These are phyloP conservation scores for Berkeleyomyces basicola DNA, from an alignment of 2,329 filamentous ascomycete species.

Conservation along the genomic window DNA sequence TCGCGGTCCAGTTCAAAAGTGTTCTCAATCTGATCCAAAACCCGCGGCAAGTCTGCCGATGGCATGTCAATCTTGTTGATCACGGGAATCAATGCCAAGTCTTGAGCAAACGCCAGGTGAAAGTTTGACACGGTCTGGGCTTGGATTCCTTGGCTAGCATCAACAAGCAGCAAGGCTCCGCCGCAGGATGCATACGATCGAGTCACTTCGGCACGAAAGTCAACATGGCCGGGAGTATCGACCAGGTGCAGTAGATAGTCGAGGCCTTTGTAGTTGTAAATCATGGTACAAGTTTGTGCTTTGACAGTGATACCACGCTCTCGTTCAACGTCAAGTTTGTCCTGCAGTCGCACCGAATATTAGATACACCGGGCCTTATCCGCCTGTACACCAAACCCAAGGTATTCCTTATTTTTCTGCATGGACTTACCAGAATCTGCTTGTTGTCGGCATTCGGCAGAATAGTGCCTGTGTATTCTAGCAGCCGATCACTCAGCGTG, in stretches of 20 bases:
- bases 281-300: slow-evolving; percentile 95
- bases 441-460: slow-evolving; percentile 66
- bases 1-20: slow-evolving; percentile 77
- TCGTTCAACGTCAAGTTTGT: slow-evolving; percentile 92
- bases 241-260: slow-evolving; percentile 93
- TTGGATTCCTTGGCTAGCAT: slow-evolving; percentile 91
- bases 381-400: neutral
- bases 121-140: slow-evolving; percentile 98
- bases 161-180: slow-evolving; percentile 79
- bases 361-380: neutral
- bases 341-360: slow-evolving; percentile 23
- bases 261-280: slow-evolving; percentile 63
- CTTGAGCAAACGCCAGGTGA: slow-evolving; percentile 89
- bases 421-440: slow-evolving; percentile 51
- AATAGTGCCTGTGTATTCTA: slow-evolving; percentile 92
- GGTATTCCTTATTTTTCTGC: neutral
- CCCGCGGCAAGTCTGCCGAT: slow-evolving; percentile 71
- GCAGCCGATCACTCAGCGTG: slow-evolving; percentile 77
- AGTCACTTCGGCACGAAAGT: slow-evolving; percentile 92
- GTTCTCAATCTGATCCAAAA: slow-evolving; percentile 68
- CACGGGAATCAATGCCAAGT: slow-evolving; percentile 71
- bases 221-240: slow-evolving; percentile 93
- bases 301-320: slow-evolving; percentile 97
- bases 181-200: slow-evolving; percentile 92
- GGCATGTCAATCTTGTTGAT: slow-evolving; percentile 94